Base-by-base conservation (phyloP, 2,329 filamentous ascomycete species). In the Tolypocladium sp. region DNA sequence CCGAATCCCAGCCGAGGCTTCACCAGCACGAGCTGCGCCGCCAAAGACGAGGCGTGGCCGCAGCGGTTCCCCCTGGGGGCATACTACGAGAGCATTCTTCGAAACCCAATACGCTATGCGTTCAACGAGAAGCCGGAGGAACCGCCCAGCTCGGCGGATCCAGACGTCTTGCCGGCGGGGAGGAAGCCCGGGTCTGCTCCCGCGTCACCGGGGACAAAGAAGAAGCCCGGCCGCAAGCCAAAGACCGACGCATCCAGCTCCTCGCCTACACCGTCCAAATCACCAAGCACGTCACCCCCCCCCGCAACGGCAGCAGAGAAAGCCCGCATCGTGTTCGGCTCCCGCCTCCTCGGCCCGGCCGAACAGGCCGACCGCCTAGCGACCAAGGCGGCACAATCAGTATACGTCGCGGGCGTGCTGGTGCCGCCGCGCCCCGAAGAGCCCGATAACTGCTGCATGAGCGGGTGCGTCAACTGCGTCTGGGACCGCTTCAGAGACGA, bases 391-490 rank as follows among this genome's bases (percentile, higher is more conserved):
- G 76, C 80, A 17, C 79, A 82, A 62, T 85, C 85, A 56, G 83
- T 78, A 10, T 78, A 85, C 61, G 79, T 97, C 58, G 92, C 90
- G 1, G 93, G 92, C 4, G 82, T 97, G 1, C 75, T 85, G 22
- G 88, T 97, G 5, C 94, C 94, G 2, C 92, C 92, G 0, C 83
- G 84, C 55, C 94, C 94, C 1, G 82, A 85, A 55, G 93, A 99
- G 74, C 94, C 94, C 4, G 94, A 97, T 68, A 97, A 99, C 70
- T 99, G 94, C 81, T 99, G 94, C 75, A 99, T 99, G 94, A 94
- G 90, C 69, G 94, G 94, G 3, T 99, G 94, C 71, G 93, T 96
- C 55, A 92, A 97, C 72, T 99, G 94, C 73, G 94, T 97, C 3
- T 97, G 92, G 92, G 92, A 97, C 67, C 80, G 85, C 57, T 97